Evolutionary conservation across 1,284 basidiomycete species (phyloP).

Genomic region (Xanthoconium separans): DNA sequence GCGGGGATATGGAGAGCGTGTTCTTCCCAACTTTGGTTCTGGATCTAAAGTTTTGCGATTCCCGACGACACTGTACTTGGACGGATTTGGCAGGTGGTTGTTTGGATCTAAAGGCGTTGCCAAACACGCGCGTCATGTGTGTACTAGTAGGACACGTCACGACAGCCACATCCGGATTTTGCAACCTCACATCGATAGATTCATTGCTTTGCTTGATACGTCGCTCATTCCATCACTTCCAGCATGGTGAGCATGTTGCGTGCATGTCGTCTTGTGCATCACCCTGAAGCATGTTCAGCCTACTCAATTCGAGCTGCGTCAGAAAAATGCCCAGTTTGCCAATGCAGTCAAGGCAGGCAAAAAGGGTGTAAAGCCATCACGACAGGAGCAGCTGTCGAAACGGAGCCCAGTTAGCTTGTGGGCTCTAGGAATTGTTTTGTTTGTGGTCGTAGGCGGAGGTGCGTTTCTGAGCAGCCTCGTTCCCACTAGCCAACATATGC

Average conservation of each 20-base stretch:
- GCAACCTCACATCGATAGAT: not conserved
- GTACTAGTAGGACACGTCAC: slow-evolving; percentile 24
- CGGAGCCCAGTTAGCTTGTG: slow-evolving; percentile 69
- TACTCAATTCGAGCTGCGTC: slow-evolving; percentile 76
- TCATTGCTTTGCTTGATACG: not conserved
- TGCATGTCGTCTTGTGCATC: not conserved
- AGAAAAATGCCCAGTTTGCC: slow-evolving; percentile 76
- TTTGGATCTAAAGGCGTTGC: slow-evolving; percentile 38
- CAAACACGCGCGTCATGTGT: slow-evolving; percentile 24
- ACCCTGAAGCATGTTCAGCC: slow-evolving; percentile 37
- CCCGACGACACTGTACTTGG: not conserved
- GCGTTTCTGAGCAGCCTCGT: slow-evolving; percentile 26
- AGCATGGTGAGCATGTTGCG: slow-evolving; percentile 21
- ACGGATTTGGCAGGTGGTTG: slow-evolving; percentile 19
- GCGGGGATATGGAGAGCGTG: no score
- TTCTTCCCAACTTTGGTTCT: no score
- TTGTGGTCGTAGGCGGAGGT: slow-evolving; percentile 78
- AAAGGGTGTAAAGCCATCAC: slow-evolving; percentile 68
- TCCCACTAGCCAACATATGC: slow-evolving; percentile 4
- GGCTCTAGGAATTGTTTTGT: slow-evolving; percentile 66
- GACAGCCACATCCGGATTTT: not conserved
- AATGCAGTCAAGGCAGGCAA: slow-evolving; percentile 68
- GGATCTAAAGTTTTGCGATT: no score
- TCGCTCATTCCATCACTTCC: slow-evolving; percentile 15
- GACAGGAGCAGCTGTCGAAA: slow-evolving; percentile 67